Evolutionary conservation across 805 yeast species (phyloP).

Genomic region (Myxozyma neotropica): DNA sequence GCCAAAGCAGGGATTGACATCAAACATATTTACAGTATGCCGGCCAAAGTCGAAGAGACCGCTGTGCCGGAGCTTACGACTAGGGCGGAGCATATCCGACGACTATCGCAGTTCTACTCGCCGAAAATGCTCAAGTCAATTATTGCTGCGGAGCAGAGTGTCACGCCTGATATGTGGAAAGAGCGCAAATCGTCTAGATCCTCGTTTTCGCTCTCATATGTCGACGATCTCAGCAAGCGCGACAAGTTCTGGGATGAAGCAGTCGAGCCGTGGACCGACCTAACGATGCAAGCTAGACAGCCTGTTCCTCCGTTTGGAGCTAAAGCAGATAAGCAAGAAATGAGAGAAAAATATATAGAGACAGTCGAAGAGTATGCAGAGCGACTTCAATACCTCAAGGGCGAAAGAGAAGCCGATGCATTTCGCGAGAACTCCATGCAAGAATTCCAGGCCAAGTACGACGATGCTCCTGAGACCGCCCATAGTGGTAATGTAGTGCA

Average conservation of each 20-base stretch:
- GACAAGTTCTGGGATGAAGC: slow-evolving; percentile 78
- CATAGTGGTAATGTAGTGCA: no score
- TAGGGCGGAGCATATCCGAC: slow-evolving; percentile 11
- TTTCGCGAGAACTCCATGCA: no score
- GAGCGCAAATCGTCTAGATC: slow-evolving; percentile 49
- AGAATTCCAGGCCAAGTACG: no score
- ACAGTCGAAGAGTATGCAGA: slow-evolving; percentile 1
- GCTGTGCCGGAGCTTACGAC: background rate
- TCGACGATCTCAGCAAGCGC: slow-evolving; percentile 67
- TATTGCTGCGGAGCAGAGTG: slow-evolving; percentile 72
- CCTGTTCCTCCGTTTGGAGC: slow-evolving; percentile 45
- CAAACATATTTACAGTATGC: background rate
- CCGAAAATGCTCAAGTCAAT: slow-evolving; percentile 81
- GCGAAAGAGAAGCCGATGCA: no score
- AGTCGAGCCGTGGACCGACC: slow-evolving; percentile 51
- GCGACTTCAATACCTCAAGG: background rate
- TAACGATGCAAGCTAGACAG: slow-evolving; percentile 55
- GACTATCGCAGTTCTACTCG: slow-evolving; percentile 66
- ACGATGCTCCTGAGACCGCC: no score
- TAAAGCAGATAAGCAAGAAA: background rate
- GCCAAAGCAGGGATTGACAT: background rate
- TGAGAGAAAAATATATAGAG: background rate
- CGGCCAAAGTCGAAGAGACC: background rate
- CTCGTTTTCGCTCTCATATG: slow-evolving; percentile 68
- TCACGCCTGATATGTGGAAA: slow-evolving; percentile 64